A percentile compares a stretch with the other conserved stretches of the same genome.
Conservation (phyloP, 257 asterid genomes). For the Cinchona pubescens region DNA sequence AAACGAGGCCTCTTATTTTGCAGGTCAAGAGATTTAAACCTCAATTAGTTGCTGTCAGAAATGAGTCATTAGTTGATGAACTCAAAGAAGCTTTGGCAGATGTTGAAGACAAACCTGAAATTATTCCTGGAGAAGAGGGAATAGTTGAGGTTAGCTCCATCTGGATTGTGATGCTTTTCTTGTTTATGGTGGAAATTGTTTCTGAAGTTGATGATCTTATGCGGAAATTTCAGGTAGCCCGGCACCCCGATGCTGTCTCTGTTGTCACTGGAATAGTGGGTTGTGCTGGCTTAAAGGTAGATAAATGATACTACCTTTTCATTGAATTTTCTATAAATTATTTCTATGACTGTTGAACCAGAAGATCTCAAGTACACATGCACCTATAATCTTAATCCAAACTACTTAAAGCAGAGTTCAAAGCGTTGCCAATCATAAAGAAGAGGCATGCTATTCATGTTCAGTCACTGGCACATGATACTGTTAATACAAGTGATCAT, state of each 20-base stretch:
- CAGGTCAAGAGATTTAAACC: constrained; percentile 87
- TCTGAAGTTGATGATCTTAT: constrained; percentile 11
- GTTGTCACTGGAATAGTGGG: constrained; percentile 99
- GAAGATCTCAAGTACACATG: not conserved
- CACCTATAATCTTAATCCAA: not conserved
- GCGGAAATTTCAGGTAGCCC: constrained; percentile 69
- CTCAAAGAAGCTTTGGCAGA: constrained; percentile 86
- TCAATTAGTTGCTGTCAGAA: constrained; percentile 71
- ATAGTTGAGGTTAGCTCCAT: constrained; percentile 66
- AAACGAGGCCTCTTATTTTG: constrained; percentile 14
- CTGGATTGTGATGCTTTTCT: constrained; percentile 3
- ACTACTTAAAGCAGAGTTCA: not conserved
- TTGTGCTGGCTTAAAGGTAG: constrained; percentile 95
- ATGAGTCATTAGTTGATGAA: constrained; percentile 69
- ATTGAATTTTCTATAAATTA: not conserved
- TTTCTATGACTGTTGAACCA: not conserved
- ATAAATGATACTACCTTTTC: not conserved
- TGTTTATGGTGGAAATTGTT: constrained; percentile 1
- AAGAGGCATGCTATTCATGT: not conserved
- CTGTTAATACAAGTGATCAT: not conserved
- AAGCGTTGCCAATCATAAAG: not conserved
- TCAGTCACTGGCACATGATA: not conserved
- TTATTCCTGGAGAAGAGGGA: constrained; percentile 95
- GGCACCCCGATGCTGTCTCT: constrained; percentile 91
- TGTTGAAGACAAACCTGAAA: constrained; percentile 76